A percentile compares a stretch with the other conserved stretches of the same genome.
Conservation (phyloP, 1,284 basidiomycete species). For the Veloporphyrellus conicus region DNA sequence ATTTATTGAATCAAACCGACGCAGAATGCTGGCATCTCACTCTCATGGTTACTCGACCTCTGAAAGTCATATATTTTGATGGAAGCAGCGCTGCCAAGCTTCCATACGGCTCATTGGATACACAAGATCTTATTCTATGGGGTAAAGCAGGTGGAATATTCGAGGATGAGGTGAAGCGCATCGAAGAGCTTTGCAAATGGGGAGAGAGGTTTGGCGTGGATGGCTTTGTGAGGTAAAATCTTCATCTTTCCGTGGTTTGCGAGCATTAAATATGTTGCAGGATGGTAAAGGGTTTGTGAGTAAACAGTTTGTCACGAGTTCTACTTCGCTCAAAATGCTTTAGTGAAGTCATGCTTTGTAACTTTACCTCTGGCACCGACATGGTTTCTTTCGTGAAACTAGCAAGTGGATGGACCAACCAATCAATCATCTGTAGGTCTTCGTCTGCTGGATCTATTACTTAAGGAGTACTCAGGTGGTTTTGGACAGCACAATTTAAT, state of each 20-base stretch:
- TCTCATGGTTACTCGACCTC: slow-evolving; percentile 33
- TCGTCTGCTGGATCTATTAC: not conserved
- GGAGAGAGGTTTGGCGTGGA: slow-evolving; percentile 35
- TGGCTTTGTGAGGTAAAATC: slow-evolving; percentile 40
- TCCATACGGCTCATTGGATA: slow-evolving; percentile 37
- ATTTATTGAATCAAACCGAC: not conserved
- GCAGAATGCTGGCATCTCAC: slow-evolving; percentile 39
- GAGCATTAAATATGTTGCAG: no score
- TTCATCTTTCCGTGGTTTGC: no score
- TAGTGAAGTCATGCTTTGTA: slow-evolving; percentile 53
- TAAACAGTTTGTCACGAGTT: not conserved
- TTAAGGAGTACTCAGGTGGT: not conserved
- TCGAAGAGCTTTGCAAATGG: slow-evolving; percentile 36
- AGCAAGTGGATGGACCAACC: not conserved
- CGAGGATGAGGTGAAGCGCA: slow-evolving; percentile 28
- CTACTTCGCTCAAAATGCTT: not conserved
- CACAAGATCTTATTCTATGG: slow-evolving; percentile 42
- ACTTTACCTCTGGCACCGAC: slow-evolving; percentile 42
- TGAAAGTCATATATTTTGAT: slow-evolving; percentile 45
- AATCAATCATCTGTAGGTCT: not conserved
- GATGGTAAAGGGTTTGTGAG: no score
- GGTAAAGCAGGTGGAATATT: slow-evolving; percentile 21
- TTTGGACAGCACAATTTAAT: not conserved
- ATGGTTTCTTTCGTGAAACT: slow-evolving; percentile 34
- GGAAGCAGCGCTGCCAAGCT: slow-evolving; percentile 40